Evolutionary conservation across 2,329 filamentous ascomycete genomes (phyloP).

Genomic region (Penicillium sp.): DNA sequence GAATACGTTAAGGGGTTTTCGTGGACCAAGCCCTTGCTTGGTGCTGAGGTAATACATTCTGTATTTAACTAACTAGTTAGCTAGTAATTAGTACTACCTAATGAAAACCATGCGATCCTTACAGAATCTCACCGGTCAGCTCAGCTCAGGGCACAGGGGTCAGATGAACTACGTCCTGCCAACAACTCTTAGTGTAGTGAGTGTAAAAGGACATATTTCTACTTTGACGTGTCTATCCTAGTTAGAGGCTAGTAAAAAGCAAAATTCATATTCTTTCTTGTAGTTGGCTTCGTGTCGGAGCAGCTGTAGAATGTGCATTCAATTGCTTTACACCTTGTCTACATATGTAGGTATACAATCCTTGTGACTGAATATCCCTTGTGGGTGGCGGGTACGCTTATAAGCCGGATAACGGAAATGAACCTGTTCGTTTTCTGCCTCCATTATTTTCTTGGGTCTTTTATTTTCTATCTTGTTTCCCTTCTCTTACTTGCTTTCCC

Average conservation of each 20-base stretch:
- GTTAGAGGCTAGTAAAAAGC: neutral
- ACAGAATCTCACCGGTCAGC: too few relatives aligned
- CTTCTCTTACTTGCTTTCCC: neutral
- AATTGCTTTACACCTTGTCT: neutral
- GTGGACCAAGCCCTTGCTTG: too few relatives aligned
- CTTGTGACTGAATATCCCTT: neutral
- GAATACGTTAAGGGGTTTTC: too few relatives aligned
- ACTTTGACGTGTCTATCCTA: neutral
- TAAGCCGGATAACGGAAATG: neutral
- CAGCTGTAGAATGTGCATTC: neutral
- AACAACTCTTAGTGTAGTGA: neutral
- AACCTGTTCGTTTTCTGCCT: neutral
- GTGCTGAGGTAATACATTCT: too few relatives aligned
- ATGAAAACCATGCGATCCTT: too few relatives aligned
- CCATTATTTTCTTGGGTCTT: neutral
- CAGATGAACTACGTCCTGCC: too few relatives aligned
- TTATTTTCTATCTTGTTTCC: neutral
- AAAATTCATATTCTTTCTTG: neutral
- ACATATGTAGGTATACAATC: neutral
- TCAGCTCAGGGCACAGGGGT: too few relatives aligned
- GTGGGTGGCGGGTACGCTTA: neutral
- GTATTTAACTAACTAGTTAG: too few relatives aligned
- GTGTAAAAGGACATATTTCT: neutral
- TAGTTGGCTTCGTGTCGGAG: neutral
- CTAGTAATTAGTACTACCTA: too few relatives aligned